These are phyloP conservation scores for Neurospora sp. DNA, from an alignment of 495 filamentous ascomycete species.

Conservation along the genomic window DNA sequence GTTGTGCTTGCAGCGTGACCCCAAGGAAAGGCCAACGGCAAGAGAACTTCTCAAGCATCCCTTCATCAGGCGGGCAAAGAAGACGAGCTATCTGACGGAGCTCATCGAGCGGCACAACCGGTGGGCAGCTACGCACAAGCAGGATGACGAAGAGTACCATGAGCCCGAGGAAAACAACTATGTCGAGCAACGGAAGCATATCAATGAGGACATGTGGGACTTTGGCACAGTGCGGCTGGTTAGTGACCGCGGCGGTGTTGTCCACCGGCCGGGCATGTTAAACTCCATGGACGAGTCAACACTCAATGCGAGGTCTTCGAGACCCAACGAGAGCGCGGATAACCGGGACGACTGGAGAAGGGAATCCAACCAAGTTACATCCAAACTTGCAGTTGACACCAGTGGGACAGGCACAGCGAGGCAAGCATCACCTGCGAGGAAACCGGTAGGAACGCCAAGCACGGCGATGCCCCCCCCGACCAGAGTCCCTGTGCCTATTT, in stretches of 20 bases:
- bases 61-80: slow-evolving; percentile 82
- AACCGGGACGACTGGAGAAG: slow-evolving; percentile 38
- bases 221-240: slow-evolving; percentile 82
- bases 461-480: slow-evolving; percentile 38
- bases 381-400: slow-evolving; percentile 25
- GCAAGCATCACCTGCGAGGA: slow-evolving; percentile 49
- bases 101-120: slow-evolving; percentile 82
- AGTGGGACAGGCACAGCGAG: slow-evolving; percentile 24
- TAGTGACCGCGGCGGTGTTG: slow-evolving; percentile 41
- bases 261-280: slow-evolving; percentile 38
- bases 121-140: slow-evolving; percentile 64
- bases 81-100: slow-evolving; percentile 82
- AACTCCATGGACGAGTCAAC: slow-evolving; percentile 64
- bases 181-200: slow-evolving; percentile 18
- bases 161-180: slow-evolving; percentile 26
- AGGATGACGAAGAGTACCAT: slow-evolving; percentile 46
- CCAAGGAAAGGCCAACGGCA: slow-evolving; percentile 76
- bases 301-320: slow-evolving; percentile 52
- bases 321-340: slow-evolving; percentile 32
- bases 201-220: slow-evolving; percentile 88
- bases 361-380: slow-evolving; percentile 22
- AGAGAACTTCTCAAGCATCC: slow-evolving; percentile 81
- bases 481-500: slow-evolving; percentile 52
- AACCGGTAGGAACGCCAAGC: slow-evolving; percentile 30
- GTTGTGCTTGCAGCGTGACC: slow-evolving; percentile 76